Conservation (phyloP, 352 stramenopile species). For the Pythium insidiosum region DNA sequence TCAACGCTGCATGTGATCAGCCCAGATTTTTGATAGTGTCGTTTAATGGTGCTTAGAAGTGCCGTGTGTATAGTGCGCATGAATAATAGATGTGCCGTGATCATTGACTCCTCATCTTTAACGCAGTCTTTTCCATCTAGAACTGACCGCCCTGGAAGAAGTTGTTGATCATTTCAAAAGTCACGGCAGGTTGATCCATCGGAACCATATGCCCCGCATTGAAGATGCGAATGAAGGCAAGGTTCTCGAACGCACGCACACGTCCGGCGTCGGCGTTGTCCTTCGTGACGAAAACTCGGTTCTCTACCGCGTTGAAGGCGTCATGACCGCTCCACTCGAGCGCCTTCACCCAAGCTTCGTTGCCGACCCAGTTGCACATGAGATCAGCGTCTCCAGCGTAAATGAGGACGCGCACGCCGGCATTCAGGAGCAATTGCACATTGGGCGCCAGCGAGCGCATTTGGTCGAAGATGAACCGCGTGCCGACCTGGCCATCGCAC, state of each 20-base stretch:
- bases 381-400: conserved; percentile 92
- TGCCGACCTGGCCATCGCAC: conserved; percentile 91
- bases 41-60: too few relatives aligned
- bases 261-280: conserved; percentile 20
- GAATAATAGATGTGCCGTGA: background rate
- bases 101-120: too few relatives aligned
- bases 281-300: too few relatives aligned
- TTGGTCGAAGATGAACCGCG: conserved; percentile 87
- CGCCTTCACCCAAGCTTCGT: too few relatives aligned
- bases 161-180: conserved; percentile 89
- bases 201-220: conserved; percentile 94
- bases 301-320: too few relatives aligned
- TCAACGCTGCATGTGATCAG: too few relatives aligned
- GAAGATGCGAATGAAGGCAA: conserved; percentile 93
- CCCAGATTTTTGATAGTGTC: too few relatives aligned
- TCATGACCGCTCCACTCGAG: too few relatives aligned
- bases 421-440: conserved; percentile 78
- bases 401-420: too few relatives aligned
- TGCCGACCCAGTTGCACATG: too few relatives aligned
- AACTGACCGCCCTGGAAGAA: conserved; percentile 72
- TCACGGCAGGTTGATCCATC: conserved; percentile 86
- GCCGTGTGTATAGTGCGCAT: too few relatives aligned
- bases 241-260: conserved; percentile 43
- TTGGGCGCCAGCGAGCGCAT: conserved; percentile 92
- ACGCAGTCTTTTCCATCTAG: conserved; percentile 4